Base-by-base conservation (phyloP, 2,329 filamentous ascomycete genomes). In the Aspergillus oerlinghausenensis region DNA sequence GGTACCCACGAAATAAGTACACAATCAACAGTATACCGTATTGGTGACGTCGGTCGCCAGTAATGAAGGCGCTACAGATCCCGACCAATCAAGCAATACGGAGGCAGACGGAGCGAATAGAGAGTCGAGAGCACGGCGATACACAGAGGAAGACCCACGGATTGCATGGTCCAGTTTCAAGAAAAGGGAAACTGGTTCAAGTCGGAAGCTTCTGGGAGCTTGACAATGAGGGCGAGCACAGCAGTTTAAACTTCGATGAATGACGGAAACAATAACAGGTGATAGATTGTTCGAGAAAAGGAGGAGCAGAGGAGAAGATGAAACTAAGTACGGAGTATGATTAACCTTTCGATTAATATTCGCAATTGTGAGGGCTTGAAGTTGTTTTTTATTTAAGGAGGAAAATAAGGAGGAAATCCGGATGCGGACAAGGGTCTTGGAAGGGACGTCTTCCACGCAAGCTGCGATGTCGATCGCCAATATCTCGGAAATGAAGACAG, bases 381-480 rank as follows among this genome's bases (percentile, higher is more conserved):
- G 32, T 17, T 17, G 32, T 38, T 17, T 35, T 23, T 23, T n/a
- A n/a, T 11, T 21, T 23, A 23, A 48, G 49, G 52, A 45, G 53
- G 48, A 32, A 51, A 29, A 29, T 23, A 14, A 48, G 51, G 52
- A 45, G 53, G 50, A 40, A 29, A 49, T 38, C 60, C 59, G 50
- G 60, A 54, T 49, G 48, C 29, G 50, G 25, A 21, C 35, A 56
- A 59, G 55, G 55, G 50, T 29, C 28, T 55, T 61, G 51, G 52
- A 54, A 55, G 51, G 60, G 60, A 2, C 61, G 61, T 63, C 60
- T 61, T 65, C 63, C 64, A 65, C 64, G 64, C 63, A 66, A 66
- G 58, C 63, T 43, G 48, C 19, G 19, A 45, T 52, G 64, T 57
- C 60, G 64, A 66, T 66, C 63, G 43, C n/a, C 43, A 25, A 47